Base-by-base conservation (phyloP, 176 grass and related monocot genomes). In the Aechmea fasciata region DNA sequence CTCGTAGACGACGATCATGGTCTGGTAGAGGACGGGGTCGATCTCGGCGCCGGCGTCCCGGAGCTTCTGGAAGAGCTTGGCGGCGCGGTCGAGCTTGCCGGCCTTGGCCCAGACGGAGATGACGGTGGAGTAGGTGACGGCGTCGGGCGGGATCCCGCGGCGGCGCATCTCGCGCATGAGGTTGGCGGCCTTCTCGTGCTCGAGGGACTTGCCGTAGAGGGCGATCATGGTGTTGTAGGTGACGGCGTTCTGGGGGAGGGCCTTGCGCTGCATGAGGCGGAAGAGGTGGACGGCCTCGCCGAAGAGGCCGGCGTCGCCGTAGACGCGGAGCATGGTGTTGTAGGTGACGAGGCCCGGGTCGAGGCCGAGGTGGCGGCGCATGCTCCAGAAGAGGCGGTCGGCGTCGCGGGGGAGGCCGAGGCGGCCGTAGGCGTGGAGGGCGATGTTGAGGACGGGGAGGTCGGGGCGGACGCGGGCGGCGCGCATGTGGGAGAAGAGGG, bases 321-420 rank as follows among this genome's bases (percentile, higher is more conserved):
- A 97, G 59, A 90, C 89, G 54, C 93, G 84, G 47, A 97, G 81
- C 86, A 97, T 97, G 66, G 93, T 92, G 81, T 97, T 97, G 84
- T 89, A 92, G 47, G 89, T 87, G 10, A 97, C 93, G 33, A 92
- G 74, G 64, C 86, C 83, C 1, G 93, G 93, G 13, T 81, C 63
- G 17, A 92, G 71, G 25, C 93, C 88, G 11, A 83, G 67, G 0
- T 76, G 75, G 0, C 79, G 75, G 48, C 86, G 81, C 93, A 96
- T 96, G 77, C 73, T 85, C 88, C 85, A 96, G 77, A 96, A 96
- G 51, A 96, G 86, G 17, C 84, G 76, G 67, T 96, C 93, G 26
- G 89, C 93, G 47, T 96, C 93, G 49, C 79, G 81, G 1, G 89
- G 76, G 63, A 97, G 84, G 79, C 85, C 89, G 12, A 92, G 86